Conservation (phyloP, 495 filamentous ascomycete genomes). For the Massariosphaeria phaeospora region DNA sequence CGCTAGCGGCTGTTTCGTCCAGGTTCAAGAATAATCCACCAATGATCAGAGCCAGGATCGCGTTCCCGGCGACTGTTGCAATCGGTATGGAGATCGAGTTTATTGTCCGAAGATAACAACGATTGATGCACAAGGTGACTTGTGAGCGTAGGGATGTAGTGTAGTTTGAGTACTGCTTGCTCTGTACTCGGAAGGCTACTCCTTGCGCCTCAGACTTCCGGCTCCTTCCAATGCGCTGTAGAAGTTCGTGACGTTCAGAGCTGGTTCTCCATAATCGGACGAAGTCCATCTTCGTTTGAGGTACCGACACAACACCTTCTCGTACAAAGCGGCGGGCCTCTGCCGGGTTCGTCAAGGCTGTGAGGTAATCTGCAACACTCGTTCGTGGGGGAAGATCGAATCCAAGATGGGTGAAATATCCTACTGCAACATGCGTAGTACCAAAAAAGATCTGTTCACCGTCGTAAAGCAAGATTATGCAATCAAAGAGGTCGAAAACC, state of each 20-base stretch:
- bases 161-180: too few species aligned
- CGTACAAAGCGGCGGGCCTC: too few species aligned
- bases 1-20: not conserved
- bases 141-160: constrained; percentile 1
- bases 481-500: constrained; percentile 57
- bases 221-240: too few species aligned
- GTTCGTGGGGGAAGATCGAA: constrained; percentile 68
- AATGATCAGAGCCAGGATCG: constrained; percentile 6
- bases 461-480: constrained; percentile 72
- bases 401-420: constrained; percentile 69
- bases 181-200: too few species aligned
- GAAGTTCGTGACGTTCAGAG: too few species aligned
- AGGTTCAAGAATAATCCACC: constrained; percentile 15
- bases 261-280: too few species aligned
- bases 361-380: constrained; percentile 76
- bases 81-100: not conserved
- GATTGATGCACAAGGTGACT: not conserved
- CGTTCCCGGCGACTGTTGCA: constrained; percentile 1
- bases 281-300: too few species aligned
- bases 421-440: constrained; percentile 53
- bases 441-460: constrained; percentile 83
- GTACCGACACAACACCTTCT: too few species aligned
- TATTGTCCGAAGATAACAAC: not conserved
- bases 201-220: too few species aligned
- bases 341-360: constrained; percentile 66